phyloP scores from a whole-genome alignment of 2,329 filamentous ascomycete species.

The Aspergillus oerlinghausenensis region DNA sequence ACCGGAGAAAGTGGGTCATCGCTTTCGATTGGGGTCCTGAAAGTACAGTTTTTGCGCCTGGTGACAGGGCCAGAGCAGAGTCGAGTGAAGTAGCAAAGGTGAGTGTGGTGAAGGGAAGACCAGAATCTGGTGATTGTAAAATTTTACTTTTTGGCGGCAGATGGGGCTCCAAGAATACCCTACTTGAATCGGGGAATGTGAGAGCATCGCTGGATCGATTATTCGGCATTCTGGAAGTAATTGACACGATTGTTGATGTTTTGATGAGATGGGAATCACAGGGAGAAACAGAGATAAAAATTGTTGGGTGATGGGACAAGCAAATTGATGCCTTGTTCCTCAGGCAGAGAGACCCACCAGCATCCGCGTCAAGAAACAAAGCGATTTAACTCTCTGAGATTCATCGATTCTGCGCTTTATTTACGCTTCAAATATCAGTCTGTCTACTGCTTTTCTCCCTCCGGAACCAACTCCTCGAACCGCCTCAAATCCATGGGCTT shows the following conservation, averaged over 20 bases:
- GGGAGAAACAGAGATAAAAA: background rate
- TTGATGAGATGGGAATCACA: background rate
- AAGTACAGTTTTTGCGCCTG: slow-evolving; percentile 69
- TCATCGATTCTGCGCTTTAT: no score
- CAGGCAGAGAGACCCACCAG: background rate
- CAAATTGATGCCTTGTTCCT: background rate
- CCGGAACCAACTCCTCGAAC: slow-evolving; percentile 56
- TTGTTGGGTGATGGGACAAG: background rate
- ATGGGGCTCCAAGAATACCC: slow-evolving; percentile 44
- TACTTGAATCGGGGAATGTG: slow-evolving; percentile 37
- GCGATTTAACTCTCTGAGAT: no score
- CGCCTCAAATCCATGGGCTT: slow-evolving; percentile 65
- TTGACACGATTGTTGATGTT: background rate
- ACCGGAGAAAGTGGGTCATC: slow-evolving; percentile 92
- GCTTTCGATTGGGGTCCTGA: slow-evolving; percentile 76
- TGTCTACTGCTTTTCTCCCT: background rate
- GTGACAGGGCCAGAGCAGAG: slow-evolving; percentile 66
- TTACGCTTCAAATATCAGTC: background rate
- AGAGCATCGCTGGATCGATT: slow-evolving; percentile 22
- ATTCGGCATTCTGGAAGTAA: background rate
- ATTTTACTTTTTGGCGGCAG: slow-evolving; percentile 32
- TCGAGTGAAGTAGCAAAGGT: slow-evolving; percentile 89
- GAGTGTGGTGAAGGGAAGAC: slow-evolving; percentile 60
- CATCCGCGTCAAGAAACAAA: no score
- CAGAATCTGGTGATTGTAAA: slow-evolving; percentile 11